A percentile compares a stretch with the other conserved stretches of the same genome.
Conservation (phyloP, 139 green algal species). For the Chlorella ohadii region DNA sequence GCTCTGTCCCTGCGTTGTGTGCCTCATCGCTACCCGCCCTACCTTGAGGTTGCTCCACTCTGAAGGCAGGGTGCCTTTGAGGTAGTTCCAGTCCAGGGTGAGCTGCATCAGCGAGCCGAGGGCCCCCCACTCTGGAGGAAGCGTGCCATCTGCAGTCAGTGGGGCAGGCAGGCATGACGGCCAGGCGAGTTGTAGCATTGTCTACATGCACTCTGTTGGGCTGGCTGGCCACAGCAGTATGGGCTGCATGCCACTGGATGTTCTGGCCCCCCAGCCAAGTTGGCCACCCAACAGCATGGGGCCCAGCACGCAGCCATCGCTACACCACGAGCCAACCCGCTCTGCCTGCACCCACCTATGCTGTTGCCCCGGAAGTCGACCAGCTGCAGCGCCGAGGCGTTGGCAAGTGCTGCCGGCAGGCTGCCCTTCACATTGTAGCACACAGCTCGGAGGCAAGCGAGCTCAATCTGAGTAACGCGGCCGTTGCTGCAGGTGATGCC, state of each 20-base stretch:
- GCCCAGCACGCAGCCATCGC: background rate
- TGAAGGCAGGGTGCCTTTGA: background rate
- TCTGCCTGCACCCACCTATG: background rate
- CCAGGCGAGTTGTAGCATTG: no score
- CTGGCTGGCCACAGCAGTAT: no score
- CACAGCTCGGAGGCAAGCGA: background rate
- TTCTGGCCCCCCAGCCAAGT: no score
- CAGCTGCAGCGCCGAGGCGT: background rate
- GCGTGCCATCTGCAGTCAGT: slow-evolving; percentile 1
- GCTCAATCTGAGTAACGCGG: background rate
- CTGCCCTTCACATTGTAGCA: background rate
- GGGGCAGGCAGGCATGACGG: background rate
- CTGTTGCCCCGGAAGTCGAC: background rate
- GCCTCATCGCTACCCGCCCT: background rate
- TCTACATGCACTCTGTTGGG: no score
- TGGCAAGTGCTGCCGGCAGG: background rate
- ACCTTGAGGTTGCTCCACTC: background rate
- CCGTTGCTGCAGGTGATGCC: slow-evolving; percentile 7
- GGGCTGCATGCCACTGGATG: no score
- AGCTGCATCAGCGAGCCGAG: background rate
- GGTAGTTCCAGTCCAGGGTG: background rate
- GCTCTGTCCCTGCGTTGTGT: no score
- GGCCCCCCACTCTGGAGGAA: background rate
- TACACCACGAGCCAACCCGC: no score
- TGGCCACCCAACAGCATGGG: no score